phyloP scores from a whole-genome alignment of 2,329 filamentous ascomycete species.

The Paecilomyces niveus region DNA sequence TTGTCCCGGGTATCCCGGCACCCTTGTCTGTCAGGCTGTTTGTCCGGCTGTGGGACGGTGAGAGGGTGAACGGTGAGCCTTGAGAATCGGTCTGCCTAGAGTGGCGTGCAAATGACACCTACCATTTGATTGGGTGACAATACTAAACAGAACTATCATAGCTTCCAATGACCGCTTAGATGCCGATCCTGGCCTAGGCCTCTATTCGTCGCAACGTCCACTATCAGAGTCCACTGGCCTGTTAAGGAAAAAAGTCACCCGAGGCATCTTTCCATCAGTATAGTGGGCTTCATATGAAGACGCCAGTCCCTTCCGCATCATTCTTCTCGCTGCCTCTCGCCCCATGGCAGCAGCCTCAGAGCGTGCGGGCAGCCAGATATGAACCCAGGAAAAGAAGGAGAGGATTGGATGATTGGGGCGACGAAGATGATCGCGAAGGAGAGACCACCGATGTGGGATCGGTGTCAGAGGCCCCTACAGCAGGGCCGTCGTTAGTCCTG shows the following conservation, averaged over 20 bases:
- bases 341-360: slow-evolving; percentile 28
- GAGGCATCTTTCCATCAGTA: not conserved
- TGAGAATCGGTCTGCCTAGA: not conserved
- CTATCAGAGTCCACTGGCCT: not conserved
- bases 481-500: slow-evolving; percentile 9
- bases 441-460: slow-evolving; percentile 9
- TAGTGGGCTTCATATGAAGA: slow-evolving; percentile 14
- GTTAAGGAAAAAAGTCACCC: not conserved
- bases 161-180: not conserved
- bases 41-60: too few species aligned
- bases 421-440: slow-evolving; percentile 16
- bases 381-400: slow-evolving; percentile 29
- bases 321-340: slow-evolving; percentile 32
- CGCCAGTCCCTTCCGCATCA: slow-evolving; percentile 23
- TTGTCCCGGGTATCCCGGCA: not conserved
- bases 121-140: not conserved
- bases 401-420: slow-evolving; percentile 17
- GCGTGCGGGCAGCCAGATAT: slow-evolving; percentile 28
- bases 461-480: slow-evolving; percentile 1
- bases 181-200: not conserved
- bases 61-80: not conserved
- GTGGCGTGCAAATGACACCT: not conserved
- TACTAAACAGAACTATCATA: not conserved
- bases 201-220: not conserved
- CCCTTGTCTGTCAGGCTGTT: not conserved